These are phyloP conservation scores for Thelonectria rubi DNA, from an alignment of 2,329 filamentous ascomycete species.

Conservation along the genomic window DNA sequence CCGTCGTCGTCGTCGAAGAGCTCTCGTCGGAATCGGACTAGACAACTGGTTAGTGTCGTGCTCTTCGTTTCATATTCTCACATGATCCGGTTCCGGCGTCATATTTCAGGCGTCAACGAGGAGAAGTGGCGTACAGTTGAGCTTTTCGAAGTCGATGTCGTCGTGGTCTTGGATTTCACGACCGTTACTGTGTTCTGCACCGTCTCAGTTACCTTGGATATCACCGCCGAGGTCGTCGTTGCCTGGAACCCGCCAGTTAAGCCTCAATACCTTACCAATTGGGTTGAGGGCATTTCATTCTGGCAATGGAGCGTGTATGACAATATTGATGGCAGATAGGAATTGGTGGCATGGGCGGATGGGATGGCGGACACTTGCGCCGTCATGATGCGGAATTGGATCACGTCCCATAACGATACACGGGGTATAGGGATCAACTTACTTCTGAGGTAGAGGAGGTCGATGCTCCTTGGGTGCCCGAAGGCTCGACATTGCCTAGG, in stretches of 20 bases:
- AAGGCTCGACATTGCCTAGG: constrained; percentile 58
- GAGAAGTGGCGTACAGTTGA: constrained; percentile 51
- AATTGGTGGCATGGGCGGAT: not conserved
- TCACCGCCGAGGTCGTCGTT: constrained; percentile 39
- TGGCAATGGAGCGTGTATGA: constrained; percentile 22
- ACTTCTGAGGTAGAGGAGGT: constrained; percentile 41
- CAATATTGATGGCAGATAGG: constrained; percentile 24
- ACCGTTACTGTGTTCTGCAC: constrained; percentile 47
- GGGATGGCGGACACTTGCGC: constrained; percentile 37
- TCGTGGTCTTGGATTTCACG: constrained; percentile 37
- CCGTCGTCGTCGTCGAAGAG: constrained; percentile 9
- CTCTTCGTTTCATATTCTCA: constrained; percentile 20
- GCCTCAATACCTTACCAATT: constrained; percentile 41
- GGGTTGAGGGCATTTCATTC: constrained; percentile 18
- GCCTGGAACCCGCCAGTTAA: constrained; percentile 44
- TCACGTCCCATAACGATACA: constrained; percentile 32
- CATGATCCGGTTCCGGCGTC: constrained; percentile 33
- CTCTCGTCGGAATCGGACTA: constrained; percentile 30
- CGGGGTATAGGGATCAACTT: constrained; percentile 34
- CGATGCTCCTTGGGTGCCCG: constrained; percentile 60
- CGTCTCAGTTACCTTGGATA: constrained; percentile 49
- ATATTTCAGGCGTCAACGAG: constrained; percentile 27
- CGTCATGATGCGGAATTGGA: constrained; percentile 30
- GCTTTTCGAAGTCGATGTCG: constrained; percentile 39
- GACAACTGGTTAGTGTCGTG: constrained; percentile 30